Conservation (phyloP, 1,139 yeast genomes). For the Pichia sp. region DNA sequence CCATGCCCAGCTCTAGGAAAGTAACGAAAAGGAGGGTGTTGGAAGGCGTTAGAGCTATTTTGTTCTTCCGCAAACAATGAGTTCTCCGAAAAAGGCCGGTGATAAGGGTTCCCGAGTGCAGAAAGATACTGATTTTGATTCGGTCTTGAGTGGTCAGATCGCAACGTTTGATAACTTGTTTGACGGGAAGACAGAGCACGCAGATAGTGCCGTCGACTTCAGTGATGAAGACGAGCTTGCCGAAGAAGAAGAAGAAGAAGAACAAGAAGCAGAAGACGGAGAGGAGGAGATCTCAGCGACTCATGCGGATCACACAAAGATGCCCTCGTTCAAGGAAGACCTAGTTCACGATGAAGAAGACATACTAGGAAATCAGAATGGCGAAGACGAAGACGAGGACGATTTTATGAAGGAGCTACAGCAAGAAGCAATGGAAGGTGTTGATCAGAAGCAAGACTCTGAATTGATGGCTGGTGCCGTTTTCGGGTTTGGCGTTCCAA, state of each 20-base stretch:
- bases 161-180: conserved; percentile 30
- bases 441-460: conserved; percentile 36
- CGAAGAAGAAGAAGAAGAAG: conserved; percentile 52
- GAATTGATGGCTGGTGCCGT: conserved; percentile 38
- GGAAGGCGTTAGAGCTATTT: neutral
- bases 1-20: too few species aligned
- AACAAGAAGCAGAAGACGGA: conserved; percentile 32
- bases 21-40: neutral
- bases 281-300: conserved; percentile 1
- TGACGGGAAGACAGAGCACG: conserved; percentile 53
- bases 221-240: conserved; percentile 95
- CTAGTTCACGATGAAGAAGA: neutral
- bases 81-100: conserved; percentile 5
- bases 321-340: conserved; percentile 12
- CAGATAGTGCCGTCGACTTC: conserved; percentile 91
- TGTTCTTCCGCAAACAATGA: neutral
- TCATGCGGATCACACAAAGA: neutral
- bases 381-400: conserved; percentile 31
- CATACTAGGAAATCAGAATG: neutral
- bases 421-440: conserved; percentile 38
- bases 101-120: neutral
- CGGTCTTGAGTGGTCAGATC: conserved; percentile 31
- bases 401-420: conserved; percentile 36
- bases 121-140: conserved; percentile 13
- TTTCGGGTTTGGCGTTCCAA: conserved; percentile 38